Conservation (phyloP, 306 rosid species). For the Lablab purpureus region DNA sequence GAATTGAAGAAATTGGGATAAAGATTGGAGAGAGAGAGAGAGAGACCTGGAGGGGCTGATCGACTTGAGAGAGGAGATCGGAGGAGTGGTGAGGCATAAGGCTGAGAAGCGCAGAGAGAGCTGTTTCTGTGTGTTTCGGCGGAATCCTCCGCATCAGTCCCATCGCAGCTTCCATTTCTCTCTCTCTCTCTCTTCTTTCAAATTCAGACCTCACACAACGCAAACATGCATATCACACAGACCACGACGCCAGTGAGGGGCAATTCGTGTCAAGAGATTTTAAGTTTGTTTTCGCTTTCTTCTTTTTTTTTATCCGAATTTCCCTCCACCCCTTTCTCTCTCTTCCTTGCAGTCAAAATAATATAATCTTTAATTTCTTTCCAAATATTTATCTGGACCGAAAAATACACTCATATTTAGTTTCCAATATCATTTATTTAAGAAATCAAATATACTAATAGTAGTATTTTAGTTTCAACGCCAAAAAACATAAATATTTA, state of each 20-base stretch:
- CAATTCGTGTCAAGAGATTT: slow-evolving; percentile 23
- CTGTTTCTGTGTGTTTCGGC: slow-evolving; percentile 87
- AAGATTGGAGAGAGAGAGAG: not conserved
- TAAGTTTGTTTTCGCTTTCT: slow-evolving; percentile 9
- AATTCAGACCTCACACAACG: not conserved
- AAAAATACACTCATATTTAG: too few species aligned
- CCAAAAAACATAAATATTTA: too few species aligned
- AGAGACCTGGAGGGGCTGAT: slow-evolving; percentile 94
- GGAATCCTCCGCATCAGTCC: slow-evolving; percentile 95
- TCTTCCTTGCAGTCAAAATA: not conserved
- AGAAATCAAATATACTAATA: too few species aligned
- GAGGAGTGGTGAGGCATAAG: slow-evolving; percentile 91
- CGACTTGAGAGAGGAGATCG: slow-evolving; percentile 97
- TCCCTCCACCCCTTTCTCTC: slow-evolving; percentile 51
- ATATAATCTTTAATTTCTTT: not conserved
- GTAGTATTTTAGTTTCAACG: too few species aligned
- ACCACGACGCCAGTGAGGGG: not conserved
- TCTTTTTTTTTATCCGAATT: slow-evolving; percentile 58
- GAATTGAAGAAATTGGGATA: not conserved
- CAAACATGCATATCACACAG: not conserved
- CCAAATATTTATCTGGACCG: not conserved
- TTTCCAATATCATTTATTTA: too few species aligned
- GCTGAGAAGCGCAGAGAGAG: slow-evolving; percentile 91
- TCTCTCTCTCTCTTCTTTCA: not conserved
- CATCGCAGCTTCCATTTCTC: slow-evolving; percentile 91